Base-by-base conservation (phyloP, 2,329 filamentous ascomycete species). In the Catunica adiposa region DNA sequence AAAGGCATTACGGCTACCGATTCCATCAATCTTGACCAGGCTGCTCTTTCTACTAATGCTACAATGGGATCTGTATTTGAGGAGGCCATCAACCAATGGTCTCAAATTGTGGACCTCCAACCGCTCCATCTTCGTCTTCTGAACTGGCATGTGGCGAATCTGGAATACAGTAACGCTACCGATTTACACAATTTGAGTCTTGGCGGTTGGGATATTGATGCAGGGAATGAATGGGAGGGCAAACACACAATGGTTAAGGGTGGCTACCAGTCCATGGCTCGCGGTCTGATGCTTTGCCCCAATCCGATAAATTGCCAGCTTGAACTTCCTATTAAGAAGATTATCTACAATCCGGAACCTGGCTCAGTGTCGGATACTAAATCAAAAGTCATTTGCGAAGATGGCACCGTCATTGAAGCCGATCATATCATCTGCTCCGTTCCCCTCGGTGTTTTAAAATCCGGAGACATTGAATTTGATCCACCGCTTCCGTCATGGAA, bases 111-210 rank as follows among this genome's bases (percentile, higher is more conserved):
- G 26, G 83, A 94, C 58, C 71, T 98, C 54, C 86, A 82, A 14
- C 79, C 89, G 1, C 86, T 88, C 64, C 92, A 98, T 64, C 83
- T 94, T 68, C 80, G 92, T 48, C 73, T 98, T 15, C 77, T 97
- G 64, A 98, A 96, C 64, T 98, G 92, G 92, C 94, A 98, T 68
- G 85, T 96, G 66, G 94, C 94, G 61, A 98, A 98, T 65, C 76
- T 98, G 14, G 92, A 98, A 68, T 98, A 98, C 65, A 94, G 90
- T 60, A 98, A 97, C 66, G 92, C 92, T 1, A 86, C 83, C 1
- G 94, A 89, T 61, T 81, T 95, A 55, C 83, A 85, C 61, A 84
- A 85, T 60, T 77, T 98, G 17, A 97, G 90, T 66, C 78, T 98
- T 14, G 81, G 83, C 6, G 83, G 89, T 0, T 97, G 94, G 87